Evolutionary conservation across 805 yeast genomes (phyloP).

Genomic region (Nakazawaea siamensis): DNA sequence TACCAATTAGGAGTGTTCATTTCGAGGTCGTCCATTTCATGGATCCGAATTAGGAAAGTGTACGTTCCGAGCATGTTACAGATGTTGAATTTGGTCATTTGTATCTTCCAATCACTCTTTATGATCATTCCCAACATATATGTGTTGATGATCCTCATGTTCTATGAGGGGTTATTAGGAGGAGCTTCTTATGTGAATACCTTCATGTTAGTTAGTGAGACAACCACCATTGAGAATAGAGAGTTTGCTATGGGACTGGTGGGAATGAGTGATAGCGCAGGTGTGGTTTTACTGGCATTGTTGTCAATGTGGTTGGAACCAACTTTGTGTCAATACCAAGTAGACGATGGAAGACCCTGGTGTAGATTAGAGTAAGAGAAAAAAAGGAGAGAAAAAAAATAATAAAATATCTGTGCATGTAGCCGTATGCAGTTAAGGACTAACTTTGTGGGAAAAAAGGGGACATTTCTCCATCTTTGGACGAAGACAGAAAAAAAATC

Average conservation of each 20-base stretch:
- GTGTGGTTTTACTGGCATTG: conserved; percentile 75
- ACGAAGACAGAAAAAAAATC: too few relatives aligned
- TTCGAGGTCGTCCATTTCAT: conserved; percentile 74
- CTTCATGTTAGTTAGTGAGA: conserved; percentile 66
- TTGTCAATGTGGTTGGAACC: conserved; percentile 72
- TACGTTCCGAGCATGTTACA: conserved; percentile 64
- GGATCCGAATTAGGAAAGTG: conserved; percentile 49
- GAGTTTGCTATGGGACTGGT: conserved; percentile 82
- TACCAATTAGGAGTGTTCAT: conserved; percentile 92
- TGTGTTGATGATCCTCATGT: conserved; percentile 50
- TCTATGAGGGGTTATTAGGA: conserved; percentile 88
- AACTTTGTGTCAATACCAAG: conserved; percentile 62
- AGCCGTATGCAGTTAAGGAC: too few relatives aligned
- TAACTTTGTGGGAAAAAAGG: too few relatives aligned
- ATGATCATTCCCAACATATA: conserved; percentile 53
- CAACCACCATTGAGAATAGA: conserved; percentile 39
- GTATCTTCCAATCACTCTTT: conserved; percentile 57
- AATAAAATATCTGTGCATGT: too few relatives aligned
- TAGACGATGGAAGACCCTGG: conserved; percentile 69
- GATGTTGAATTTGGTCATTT: conserved; percentile 46
- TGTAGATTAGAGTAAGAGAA: conserved; percentile 43
- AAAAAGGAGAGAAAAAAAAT: too few relatives aligned
- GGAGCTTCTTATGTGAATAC: conserved; percentile 90
- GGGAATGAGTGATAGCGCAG: conserved; percentile 77
- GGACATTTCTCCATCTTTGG: too few relatives aligned